A percentile compares a stretch with the other conserved stretches of the same genome.
phyloP scores from a whole-genome alignment of 2,329 filamentous ascomycete species.

The Lachnellula cervina region DNA sequence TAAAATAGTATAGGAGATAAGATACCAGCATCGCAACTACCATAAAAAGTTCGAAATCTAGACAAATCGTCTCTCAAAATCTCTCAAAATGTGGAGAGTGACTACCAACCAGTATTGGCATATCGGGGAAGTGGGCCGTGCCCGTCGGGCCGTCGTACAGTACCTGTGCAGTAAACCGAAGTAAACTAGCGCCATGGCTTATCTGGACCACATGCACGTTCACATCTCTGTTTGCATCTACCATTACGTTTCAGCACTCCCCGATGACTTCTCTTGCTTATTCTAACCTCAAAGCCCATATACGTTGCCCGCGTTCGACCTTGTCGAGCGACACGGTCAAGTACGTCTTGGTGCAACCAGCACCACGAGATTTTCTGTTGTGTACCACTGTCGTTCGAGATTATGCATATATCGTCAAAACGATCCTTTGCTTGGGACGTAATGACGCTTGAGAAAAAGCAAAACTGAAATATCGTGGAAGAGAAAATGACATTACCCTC shows the following conservation, averaged over 20 bases:
- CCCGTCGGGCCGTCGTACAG: neutral
- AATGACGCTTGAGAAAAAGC: neutral
- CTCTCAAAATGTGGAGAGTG: neutral
- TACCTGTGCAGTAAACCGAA: neutral
- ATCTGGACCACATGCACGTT: neutral
- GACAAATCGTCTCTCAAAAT: too few relatives aligned
- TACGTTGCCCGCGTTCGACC: neutral
- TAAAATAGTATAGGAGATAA: too few relatives aligned
- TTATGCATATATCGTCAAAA: neutral
- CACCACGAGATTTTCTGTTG: neutral
- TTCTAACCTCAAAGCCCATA: neutral
- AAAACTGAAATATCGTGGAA: neutral
- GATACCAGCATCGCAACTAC: too few relatives aligned
- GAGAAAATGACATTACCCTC: neutral
- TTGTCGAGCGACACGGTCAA: neutral
- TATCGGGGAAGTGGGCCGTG: neutral
- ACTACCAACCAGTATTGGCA: too few relatives aligned
- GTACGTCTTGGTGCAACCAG: neutral
- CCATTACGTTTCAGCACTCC: neutral
- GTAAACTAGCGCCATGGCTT: neutral
- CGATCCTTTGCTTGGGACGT: neutral
- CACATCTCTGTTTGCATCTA: neutral
- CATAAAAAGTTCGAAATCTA: too few relatives aligned
- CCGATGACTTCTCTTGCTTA: too few relatives aligned
- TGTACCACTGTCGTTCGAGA: neutral